A percentile compares a stretch with the other conserved stretches of the same genome.
phyloP scores from a whole-genome alignment of 1,284 basidiomycete species.

The Veloboletus limbatus region DNA sequence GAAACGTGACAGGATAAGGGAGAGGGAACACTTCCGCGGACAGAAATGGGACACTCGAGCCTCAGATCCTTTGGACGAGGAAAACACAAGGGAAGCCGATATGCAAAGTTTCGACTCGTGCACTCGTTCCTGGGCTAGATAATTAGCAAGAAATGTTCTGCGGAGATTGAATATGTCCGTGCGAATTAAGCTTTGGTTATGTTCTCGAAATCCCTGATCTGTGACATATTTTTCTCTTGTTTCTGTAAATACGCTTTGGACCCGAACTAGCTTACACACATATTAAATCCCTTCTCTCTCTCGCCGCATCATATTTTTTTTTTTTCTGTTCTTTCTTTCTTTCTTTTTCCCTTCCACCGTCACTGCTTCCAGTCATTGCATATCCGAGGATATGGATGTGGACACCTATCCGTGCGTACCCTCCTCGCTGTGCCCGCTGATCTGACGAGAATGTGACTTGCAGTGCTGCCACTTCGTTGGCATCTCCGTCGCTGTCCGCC shows the following conservation, averaged over 20 bases:
- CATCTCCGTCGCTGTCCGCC: conserved; percentile 16
- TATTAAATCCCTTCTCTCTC: conserved; percentile 33
- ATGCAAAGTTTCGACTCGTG: conserved; percentile 22
- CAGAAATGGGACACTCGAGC: too few relatives aligned
- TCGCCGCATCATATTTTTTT: conserved; percentile 12
- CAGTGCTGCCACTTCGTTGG: conserved; percentile 14
- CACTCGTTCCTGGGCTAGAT: conserved; percentile 30
- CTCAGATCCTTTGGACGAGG: conserved; percentile 2
- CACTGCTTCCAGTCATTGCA: conserved; percentile 1
- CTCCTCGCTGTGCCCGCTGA: conserved; percentile 11
- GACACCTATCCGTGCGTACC: conserved; percentile 19
- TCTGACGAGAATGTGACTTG: conserved; percentile 15
- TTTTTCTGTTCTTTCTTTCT: conserved; percentile 4
- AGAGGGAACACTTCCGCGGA: conserved; percentile 23
- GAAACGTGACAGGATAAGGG: conserved; percentile 23
- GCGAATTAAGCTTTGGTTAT: conserved; percentile 38
- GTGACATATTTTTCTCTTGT: conserved; percentile 41
- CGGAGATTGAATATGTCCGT: conserved; percentile 37
- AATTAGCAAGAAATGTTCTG: conserved; percentile 30
- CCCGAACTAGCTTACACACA: conserved; percentile 36
- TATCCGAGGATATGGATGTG: conserved; percentile 23
- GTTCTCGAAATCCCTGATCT: conserved; percentile 40
- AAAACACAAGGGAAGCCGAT: conserved; percentile 17
- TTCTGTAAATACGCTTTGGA: conserved; percentile 40
- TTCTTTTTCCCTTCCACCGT: conserved; percentile 1